Conservation (phyloP, 2,329 filamentous ascomycete genomes). For the Claviceps pazoutovae region DNA sequence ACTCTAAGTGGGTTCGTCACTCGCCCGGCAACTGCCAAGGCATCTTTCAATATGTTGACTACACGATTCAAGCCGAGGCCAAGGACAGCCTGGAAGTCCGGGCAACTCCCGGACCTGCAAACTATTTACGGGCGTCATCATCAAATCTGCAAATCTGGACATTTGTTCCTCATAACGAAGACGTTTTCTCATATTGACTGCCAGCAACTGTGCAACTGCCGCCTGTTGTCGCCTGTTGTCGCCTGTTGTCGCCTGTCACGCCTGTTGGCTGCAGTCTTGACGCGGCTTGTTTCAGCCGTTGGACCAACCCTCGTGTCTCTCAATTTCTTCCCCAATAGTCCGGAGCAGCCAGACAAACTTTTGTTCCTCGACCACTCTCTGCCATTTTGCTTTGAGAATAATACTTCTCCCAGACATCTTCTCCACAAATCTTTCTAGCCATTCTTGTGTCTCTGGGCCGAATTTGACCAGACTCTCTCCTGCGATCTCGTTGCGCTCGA, state of each 20-base stretch:
- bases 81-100: too few relatives aligned
- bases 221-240: background rate
- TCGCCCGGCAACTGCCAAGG: background rate
- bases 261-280: too few relatives aligned
- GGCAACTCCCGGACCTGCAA: too few relatives aligned
- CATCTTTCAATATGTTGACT: too few relatives aligned
- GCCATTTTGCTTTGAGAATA: background rate
- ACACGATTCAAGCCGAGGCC: too few relatives aligned
- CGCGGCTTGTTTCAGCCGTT: background rate
- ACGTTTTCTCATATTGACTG: background rate
- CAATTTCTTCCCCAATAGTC: background rate
- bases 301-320: background rate
- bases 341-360: background rate
- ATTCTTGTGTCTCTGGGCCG: background rate
- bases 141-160: too few relatives aligned
- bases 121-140: too few relatives aligned
- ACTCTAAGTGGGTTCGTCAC: background rate
- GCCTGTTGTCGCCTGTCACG: background rate
- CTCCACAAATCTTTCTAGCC: background rate
- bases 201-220: background rate
- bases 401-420: too few relatives aligned
- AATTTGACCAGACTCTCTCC: background rate
- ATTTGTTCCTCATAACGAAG: background rate
- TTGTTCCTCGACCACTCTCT: background rate
- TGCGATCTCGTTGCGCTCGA: background rate